Conservation (phyloP, 371 early-diverging fungal species). For the Cokeromyces recurvatus region DNA sequence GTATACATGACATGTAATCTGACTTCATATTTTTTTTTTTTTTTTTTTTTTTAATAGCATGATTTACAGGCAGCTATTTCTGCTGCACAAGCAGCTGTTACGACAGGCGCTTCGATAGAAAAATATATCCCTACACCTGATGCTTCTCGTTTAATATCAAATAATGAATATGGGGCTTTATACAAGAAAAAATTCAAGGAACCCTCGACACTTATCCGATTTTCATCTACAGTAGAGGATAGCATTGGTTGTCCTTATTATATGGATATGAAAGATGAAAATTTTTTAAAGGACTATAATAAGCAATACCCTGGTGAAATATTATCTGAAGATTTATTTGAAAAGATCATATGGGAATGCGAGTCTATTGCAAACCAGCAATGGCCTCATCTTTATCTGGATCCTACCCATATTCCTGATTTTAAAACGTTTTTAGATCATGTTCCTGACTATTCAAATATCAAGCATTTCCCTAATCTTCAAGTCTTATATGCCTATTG, state of each 20-base stretch:
- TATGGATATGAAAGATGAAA: slow-evolving; percentile 83
- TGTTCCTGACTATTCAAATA: slow-evolving; percentile 12
- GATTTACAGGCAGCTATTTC: slow-evolving; percentile 93
- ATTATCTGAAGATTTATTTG: slow-evolving; percentile 72
- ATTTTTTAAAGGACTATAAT: slow-evolving; percentile 62
- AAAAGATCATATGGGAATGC: slow-evolving; percentile 73
- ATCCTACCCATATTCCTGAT: slow-evolving; percentile 12
- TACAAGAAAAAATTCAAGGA: slow-evolving; percentile 69
- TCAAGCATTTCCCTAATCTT: slow-evolving; percentile 3
- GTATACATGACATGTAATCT: too few species aligned
- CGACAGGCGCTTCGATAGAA: slow-evolving; percentile 50
- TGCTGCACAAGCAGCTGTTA: slow-evolving; percentile 67
- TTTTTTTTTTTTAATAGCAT: too few species aligned
- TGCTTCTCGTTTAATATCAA: slow-evolving; percentile 66
- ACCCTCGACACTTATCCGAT: slow-evolving; percentile 77
- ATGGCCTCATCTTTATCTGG: slow-evolving; percentile 48
- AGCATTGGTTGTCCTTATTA: slow-evolving; percentile 82
- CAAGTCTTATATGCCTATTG: slow-evolving; percentile 28
- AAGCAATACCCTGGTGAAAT: slow-evolving; percentile 18
- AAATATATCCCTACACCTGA: slow-evolving; percentile 93
- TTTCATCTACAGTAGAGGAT: slow-evolving; percentile 84
- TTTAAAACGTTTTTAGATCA: slow-evolving; percentile 9
- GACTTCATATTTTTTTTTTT: not conserved
- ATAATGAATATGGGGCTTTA: slow-evolving; percentile 55
- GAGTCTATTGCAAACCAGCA: slow-evolving; percentile 59